These are phyloP conservation scores for Oehlia diaphana DNA, from an alignment of 192 early-diverging fungal genomes.

Conservation along the genomic window DNA sequence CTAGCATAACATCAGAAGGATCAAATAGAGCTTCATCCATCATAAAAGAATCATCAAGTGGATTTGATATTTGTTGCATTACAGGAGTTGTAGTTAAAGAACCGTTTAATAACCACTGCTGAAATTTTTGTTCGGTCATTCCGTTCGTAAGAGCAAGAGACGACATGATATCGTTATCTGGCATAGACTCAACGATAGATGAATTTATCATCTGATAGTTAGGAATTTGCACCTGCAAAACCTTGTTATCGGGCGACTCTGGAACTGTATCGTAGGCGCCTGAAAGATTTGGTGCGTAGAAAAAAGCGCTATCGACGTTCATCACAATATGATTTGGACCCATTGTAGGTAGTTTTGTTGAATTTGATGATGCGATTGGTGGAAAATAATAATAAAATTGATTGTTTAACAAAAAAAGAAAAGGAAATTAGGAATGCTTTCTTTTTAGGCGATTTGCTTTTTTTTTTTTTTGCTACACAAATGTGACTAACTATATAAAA, in stretches of 20 bases:
- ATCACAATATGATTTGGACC: constrained; percentile 28
- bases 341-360: constrained; percentile 6
- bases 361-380: background rate
- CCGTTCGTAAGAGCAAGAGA: constrained; percentile 18
- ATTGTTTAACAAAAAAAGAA: constrained; percentile 18
- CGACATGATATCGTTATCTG: constrained; percentile 27
- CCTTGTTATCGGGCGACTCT: constrained; percentile 5
- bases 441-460: background rate
- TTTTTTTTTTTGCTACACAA: too few species aligned
- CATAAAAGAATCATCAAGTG: constrained; percentile 18
- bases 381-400: background rate
- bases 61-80: constrained; percentile 1
- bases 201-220: background rate
- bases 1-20: constrained; percentile 20
- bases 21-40: constrained; percentile 21
- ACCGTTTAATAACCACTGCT: constrained; percentile 21
- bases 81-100: background rate
- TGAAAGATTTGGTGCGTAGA: constrained; percentile 12
- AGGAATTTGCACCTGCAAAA: constrained; percentile 19
- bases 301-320: constrained; percentile 24
- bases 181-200: background rate
- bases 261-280: constrained; percentile 2
- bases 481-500: background rate
- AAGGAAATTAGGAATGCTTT: constrained; percentile 16
- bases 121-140: constrained; percentile 21